A percentile compares a stretch with the other conserved stretches of the same genome.
Evolutionary conservation across 2,329 filamentous ascomycete species (phyloP).

Genomic region (Phoma sp.): DNA sequence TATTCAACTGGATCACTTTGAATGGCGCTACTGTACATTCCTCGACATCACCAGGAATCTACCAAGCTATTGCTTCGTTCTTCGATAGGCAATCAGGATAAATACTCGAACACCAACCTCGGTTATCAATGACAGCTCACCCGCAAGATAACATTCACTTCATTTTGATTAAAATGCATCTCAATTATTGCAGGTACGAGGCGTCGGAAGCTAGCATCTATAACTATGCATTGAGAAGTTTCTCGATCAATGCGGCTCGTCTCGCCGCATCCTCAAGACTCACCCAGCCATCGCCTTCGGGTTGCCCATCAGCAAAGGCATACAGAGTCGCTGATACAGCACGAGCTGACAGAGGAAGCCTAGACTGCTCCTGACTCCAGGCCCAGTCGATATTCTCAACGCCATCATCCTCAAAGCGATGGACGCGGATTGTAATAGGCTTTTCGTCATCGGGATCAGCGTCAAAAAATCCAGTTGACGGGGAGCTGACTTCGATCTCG

Average conservation of each 20-base stretch:
- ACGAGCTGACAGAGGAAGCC: slow-evolving; percentile 30
- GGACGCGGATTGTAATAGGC: slow-evolving; percentile 56
- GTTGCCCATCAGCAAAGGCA: slow-evolving; percentile 32
- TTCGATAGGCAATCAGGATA: too few relatives aligned
- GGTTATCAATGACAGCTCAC: too few relatives aligned
- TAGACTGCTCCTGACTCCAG: slow-evolving; percentile 50
- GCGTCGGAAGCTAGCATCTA: too few relatives aligned
- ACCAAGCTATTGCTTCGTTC: too few relatives aligned
- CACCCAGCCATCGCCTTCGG: slow-evolving; percentile 35
- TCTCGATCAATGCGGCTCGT: slow-evolving; percentile 27
- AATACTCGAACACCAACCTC: too few relatives aligned
- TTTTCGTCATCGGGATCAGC: slow-evolving; percentile 39
- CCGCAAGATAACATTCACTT: too few relatives aligned
- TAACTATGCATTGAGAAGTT: slow-evolving; percentile 1
- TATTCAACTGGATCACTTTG: too few relatives aligned
- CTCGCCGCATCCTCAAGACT: slow-evolving; percentile 34
- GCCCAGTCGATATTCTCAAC: slow-evolving; percentile 56
- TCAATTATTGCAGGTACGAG: too few relatives aligned
- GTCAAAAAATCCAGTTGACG: slow-evolving; percentile 23
- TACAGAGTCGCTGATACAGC: slow-evolving; percentile 26
- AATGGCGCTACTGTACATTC: too few relatives aligned
- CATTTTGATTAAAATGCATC: too few relatives aligned
- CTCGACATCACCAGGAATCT: too few relatives aligned
- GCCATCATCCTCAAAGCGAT: slow-evolving; percentile 57
- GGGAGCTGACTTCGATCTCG: slow-evolving; percentile 22